phyloP scores from a whole-genome alignment of 805 yeast species.

The Cyberlindnera xylosilytica region DNA sequence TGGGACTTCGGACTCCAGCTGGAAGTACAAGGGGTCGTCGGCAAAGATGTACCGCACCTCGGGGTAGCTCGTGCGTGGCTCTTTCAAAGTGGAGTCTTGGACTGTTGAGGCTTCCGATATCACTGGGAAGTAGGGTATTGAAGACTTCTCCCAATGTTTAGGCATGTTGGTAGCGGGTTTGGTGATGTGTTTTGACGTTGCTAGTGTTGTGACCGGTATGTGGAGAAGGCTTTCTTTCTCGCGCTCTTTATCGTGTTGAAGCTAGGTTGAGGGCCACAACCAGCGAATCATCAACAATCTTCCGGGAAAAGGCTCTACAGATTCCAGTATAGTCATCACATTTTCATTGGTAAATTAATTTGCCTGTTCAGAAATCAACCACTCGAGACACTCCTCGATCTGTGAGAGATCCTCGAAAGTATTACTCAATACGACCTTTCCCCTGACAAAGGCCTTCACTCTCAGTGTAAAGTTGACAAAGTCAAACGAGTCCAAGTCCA shows the following conservation, averaged over 20 bases:
- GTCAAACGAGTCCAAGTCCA: slow-evolving; percentile 22
- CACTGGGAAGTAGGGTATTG: slow-evolving; percentile 25
- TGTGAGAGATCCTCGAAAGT: slow-evolving; percentile 49
- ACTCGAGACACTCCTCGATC: slow-evolving; percentile 52
- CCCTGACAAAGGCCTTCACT: slow-evolving; percentile 17
- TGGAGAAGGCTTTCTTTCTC: too few species aligned
- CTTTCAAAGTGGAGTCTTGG: not conserved
- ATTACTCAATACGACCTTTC: slow-evolving; percentile 41
- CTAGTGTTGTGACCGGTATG: too few species aligned
- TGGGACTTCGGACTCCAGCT: slow-evolving; percentile 7
- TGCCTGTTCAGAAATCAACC: slow-evolving; percentile 41
- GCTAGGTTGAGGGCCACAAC: too few species aligned
- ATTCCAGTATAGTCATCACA: too few species aligned
- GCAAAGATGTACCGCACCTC: slow-evolving; percentile 26
- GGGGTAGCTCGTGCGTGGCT: slow-evolving; percentile 20
- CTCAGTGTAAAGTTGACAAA: slow-evolving; percentile 21
- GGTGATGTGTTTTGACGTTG: not conserved
- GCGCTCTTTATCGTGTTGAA: too few species aligned
- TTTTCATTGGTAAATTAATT: too few species aligned
- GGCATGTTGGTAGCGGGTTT: not conserved
- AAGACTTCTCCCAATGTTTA: slow-evolving; percentile 23
- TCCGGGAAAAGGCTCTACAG: too few species aligned
- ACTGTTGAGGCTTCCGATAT: slow-evolving; percentile 7
- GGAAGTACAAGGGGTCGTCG: slow-evolving; percentile 24
- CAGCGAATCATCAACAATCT: too few species aligned